These are phyloP conservation scores for Penicillium parvum DNA, from an alignment of 495 filamentous ascomycete genomes.

Conservation along the genomic window DNA sequence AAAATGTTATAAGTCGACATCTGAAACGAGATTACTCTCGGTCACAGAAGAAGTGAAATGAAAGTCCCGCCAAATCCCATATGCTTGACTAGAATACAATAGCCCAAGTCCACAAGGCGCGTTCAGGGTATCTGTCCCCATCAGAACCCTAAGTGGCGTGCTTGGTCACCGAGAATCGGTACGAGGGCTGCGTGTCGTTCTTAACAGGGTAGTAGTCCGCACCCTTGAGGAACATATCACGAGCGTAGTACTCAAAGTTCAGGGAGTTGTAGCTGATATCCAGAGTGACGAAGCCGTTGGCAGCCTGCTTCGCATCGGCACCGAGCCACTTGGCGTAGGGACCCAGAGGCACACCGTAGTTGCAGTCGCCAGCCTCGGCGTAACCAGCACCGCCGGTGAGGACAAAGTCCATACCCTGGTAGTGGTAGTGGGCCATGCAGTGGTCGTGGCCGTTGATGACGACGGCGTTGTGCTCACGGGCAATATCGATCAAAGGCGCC, in stretches of 20 bases:
- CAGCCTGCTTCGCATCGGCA: slow-evolving; percentile 13
- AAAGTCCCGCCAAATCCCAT: no score
- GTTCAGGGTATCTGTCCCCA: no score
- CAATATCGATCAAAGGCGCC: slow-evolving; percentile 15
- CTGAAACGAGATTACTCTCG: no score
- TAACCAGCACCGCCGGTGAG: slow-evolving; percentile 19
- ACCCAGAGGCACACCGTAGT: slow-evolving; percentile 18
- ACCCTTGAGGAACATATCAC: slow-evolving; percentile 11
- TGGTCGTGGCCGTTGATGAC: slow-evolving; percentile 25
- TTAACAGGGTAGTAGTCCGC: slow-evolving; percentile 16
- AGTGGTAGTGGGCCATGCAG: slow-evolving; percentile 22
- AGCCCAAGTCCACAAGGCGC: no score
- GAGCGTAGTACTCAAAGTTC: slow-evolving; percentile 22
- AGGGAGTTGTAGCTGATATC: slow-evolving; percentile 17
- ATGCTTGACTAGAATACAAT: no score
- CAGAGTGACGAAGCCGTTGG: slow-evolving; percentile 23
- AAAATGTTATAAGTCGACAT: no score
- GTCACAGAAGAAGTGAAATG: no score
- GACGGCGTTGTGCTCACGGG: slow-evolving; percentile 13
- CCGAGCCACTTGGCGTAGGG: slow-evolving; percentile 19
- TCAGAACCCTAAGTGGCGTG: slow-evolving; percentile 10
- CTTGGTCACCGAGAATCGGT: slow-evolving; percentile 14
- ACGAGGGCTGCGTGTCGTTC: slow-evolving; percentile 18
- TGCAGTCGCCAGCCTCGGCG: slow-evolving; percentile 21
- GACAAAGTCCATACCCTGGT: slow-evolving; percentile 17